Base-by-base conservation (phyloP, 2,329 filamentous ascomycete species). In the Aspergillus viridinutans region DNA sequence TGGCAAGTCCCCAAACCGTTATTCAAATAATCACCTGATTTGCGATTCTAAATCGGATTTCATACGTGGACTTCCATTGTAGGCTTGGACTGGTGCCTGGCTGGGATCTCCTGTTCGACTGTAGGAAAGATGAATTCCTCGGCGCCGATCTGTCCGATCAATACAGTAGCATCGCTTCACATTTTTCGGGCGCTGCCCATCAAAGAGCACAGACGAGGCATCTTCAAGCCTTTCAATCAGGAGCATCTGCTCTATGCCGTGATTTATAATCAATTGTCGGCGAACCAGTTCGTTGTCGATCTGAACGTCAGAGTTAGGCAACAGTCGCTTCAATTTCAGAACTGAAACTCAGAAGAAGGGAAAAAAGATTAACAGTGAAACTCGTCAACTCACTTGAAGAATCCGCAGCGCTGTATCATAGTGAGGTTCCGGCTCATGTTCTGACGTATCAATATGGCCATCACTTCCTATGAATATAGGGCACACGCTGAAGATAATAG, bases 221-320 rank as follows among this genome's bases (percentile, higher is more conserved):
- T 90, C 83, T 1, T 80, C 73, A 28, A 89, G 80, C 29, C 87
- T 80, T 55, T 86, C 80, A 54, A 97, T 85, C 0, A 99, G 79
- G 5, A 96, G 84, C 7, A 88, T 85, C 71, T 97, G 92, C 60
- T 99, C 94, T 53, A 97, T 90, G 6, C 78, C 76, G 64, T 91
- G 83, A 60, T 87, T 88, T 70, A 97, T 94, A 67, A 99, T 88
- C 49, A 97, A 78, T 58, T 92, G 87, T 59, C 91, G 89, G 51
- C 86, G 86, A 21, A 97, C 87, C 47, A 89, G 75, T 21, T 89
- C 83, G 63, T 93, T 85, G 59, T 94, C 90, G 60, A 97, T 89
- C 73, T 91, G 58, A 29, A 12, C 23, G 28, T 38, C 4, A 20
- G 57, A 6, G 54, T 71, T 57, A 71, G 65, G 35, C n/a, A n/a